Evolutionary conservation across 176 grass and related monocot species (phyloP), one percentile per base, ranked within the genome.

Genomic region (Carex scoparia): DNA sequence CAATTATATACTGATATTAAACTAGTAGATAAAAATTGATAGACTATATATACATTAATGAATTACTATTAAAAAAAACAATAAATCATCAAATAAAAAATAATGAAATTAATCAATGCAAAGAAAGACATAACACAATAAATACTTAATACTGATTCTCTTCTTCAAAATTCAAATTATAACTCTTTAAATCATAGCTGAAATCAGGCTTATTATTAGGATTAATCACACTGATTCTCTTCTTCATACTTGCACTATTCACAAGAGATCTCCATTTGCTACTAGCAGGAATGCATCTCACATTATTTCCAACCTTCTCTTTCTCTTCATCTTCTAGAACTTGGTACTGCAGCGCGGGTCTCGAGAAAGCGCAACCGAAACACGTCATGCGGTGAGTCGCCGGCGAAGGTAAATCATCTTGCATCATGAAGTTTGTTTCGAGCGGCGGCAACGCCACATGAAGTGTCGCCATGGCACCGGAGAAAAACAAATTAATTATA

Each of bases 111-210:
- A 51, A 65, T 18, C 2, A 12, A 8, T 61, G 32, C 55, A 80
- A 79, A 53, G 2, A 48, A 61, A 81, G 3, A 53, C 2, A 67
- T 6, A 76, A 14, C 13, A 54, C 9, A 55, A 44, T 5, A 9
- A 7, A 33, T 16, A 16, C 2, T 51, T 2, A 54, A 40, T 54
- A 55, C 46, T 46, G 38, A 40, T 40, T 8, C 5, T 68, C 80
- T 65, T 23, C 12, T 54, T 68, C 80, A 67, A 83, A 83, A 44
- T 83, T 83, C 80, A 83, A 83, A 48, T 63, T 65, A 83, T 83
- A 83, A 49, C 80, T 83, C 42, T 42, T 64, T 62, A 83, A 83
- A 83, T 83, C 80, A 53, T 83, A 83, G 27, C 42, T 51, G 54
- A 83, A 83, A 83, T 51, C 80, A 46, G 11, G 61, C 16, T 83